Evolutionary conservation across 2,329 filamentous ascomycete species (phyloP).

Genomic region (Aschersonia sp.): DNA sequence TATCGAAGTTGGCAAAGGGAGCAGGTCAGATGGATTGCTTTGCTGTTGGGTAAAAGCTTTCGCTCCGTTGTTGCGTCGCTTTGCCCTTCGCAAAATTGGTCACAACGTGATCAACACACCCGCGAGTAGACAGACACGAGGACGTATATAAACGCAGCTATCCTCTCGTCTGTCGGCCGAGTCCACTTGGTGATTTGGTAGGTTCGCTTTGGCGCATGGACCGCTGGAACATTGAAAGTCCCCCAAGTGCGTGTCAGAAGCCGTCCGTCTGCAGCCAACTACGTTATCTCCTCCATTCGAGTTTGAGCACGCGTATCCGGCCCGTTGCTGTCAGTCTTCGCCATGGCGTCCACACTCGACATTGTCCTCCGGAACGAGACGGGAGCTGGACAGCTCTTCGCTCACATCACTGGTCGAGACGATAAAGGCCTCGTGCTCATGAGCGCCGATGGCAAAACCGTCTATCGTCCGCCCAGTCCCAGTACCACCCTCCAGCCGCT

Average conservation of each 20-base stretch:
- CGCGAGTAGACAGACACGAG: background rate
- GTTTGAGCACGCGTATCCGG: background rate
- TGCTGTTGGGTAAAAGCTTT: too few species aligned
- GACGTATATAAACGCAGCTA: too few species aligned
- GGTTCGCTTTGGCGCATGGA: too few species aligned
- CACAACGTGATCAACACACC: background rate
- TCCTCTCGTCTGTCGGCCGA: too few species aligned
- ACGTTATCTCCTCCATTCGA: too few species aligned
- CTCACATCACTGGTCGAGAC: slow-evolving; percentile 53
- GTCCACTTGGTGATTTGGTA: too few species aligned
- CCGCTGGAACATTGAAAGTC: too few species aligned
- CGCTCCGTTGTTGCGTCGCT: too few species aligned
- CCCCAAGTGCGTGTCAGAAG: too few species aligned
- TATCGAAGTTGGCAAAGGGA: background rate
- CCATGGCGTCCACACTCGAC: slow-evolving; percentile 24
- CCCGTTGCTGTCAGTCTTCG: background rate
- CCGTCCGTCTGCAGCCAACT: too few species aligned
- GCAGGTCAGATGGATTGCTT: background rate
- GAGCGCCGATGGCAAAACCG: slow-evolving; percentile 47
- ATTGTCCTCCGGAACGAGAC: slow-evolving; percentile 55
- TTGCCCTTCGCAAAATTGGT: background rate
- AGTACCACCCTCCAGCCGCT: slow-evolving; percentile 33
- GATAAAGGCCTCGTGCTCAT: slow-evolving; percentile 48
- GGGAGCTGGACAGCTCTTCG: slow-evolving; percentile 39
- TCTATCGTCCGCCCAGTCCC: slow-evolving; percentile 51